Evolutionary conservation across 441 rosid species (phyloP).

Genomic region (Gossypium gossypioides): DNA sequence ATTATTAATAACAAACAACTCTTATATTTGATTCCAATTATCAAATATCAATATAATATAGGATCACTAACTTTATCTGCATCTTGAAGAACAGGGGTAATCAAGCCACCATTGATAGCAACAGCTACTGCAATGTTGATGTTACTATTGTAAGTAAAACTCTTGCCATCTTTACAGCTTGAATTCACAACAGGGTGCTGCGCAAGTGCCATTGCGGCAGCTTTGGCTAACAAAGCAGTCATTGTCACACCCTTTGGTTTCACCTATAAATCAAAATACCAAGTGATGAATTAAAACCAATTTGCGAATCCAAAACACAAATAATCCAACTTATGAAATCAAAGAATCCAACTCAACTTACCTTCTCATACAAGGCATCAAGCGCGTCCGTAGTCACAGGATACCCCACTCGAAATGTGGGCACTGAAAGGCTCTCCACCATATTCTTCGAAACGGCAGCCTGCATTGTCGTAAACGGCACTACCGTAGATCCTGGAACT

Average conservation of each 20-base stretch:
- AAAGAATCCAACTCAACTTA: slow-evolving; percentile 8
- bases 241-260: slow-evolving; percentile 93
- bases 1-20: background rate
- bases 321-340: background rate
- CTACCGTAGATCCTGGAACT: slow-evolving; percentile 60
- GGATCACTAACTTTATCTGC: slow-evolving; percentile 65
- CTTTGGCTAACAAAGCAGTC: slow-evolving; percentile 89
- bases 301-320: background rate
- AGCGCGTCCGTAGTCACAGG: slow-evolving; percentile 74
- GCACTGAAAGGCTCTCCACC: slow-evolving; percentile 78
- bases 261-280: slow-evolving; percentile 37
- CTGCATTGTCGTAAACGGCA: slow-evolving; percentile 90
- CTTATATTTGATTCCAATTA: background rate
- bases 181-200: slow-evolving; percentile 89
- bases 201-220: slow-evolving; percentile 83
- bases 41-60: background rate
- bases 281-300: background rate
- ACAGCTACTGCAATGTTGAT: slow-evolving; percentile 93
- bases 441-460: slow-evolving; percentile 77
- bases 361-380: slow-evolving; percentile 85
- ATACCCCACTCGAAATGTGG: slow-evolving; percentile 87
- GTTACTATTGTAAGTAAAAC: slow-evolving; percentile 57
- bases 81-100: slow-evolving; percentile 93
- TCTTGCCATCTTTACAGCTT: slow-evolving; percentile 81
- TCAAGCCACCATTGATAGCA: slow-evolving; percentile 87